Base-by-base conservation (phyloP, 108 stramenopile species). In the Nannochloropsis gaditana region DNA sequence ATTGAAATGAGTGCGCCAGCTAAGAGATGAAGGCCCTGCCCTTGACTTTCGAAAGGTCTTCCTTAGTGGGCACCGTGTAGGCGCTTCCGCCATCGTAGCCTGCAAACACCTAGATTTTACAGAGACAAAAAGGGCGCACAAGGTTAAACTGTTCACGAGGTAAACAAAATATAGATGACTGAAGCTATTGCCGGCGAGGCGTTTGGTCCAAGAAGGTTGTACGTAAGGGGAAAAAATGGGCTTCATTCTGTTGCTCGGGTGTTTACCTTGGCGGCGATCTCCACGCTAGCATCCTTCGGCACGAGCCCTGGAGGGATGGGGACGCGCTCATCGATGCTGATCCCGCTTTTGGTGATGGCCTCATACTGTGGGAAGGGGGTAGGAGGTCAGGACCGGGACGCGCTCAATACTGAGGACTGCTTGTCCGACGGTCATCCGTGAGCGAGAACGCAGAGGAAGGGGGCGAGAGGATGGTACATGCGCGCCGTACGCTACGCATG, bases 271-370 rank as follows among this genome's bases (percentile, higher is more conserved):
- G 96, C 96, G 1, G 94, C 94, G 86, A 98, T 96, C 91, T 98
- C 96, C 9, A 99, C 98, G 91, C 97, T 92, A n/a, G 98, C 98
- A 91, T 99, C 98, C 59, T 91, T 91, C 10, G 98, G 98, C 5
- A 99, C 96, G 45, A 99, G 92, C 84, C 97, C 97, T 44, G 94
- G 93, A 5, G 98, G 98, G 84, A 99, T 99, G 86, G 96, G 96
- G 11, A 99, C 90, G n/a, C 98, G 95, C 86, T 97, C 95, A n/a
- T 95, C 97, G 88, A 99, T 97, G 83, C 94, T 93, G 89, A 99
- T 99, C 44, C 98, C 98, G 11, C 21, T 80, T 1, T 50, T 50
- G 47, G 47, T 50, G 47, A 50, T 87, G 83, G 1, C 41, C 21
- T 44, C 1, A 2, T 9, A 3, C 11, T 15, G 43, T 17, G 44